Evolutionary conservation across 306 rosid species (phyloP).

Genomic region (Ormosia semicastrata): DNA sequence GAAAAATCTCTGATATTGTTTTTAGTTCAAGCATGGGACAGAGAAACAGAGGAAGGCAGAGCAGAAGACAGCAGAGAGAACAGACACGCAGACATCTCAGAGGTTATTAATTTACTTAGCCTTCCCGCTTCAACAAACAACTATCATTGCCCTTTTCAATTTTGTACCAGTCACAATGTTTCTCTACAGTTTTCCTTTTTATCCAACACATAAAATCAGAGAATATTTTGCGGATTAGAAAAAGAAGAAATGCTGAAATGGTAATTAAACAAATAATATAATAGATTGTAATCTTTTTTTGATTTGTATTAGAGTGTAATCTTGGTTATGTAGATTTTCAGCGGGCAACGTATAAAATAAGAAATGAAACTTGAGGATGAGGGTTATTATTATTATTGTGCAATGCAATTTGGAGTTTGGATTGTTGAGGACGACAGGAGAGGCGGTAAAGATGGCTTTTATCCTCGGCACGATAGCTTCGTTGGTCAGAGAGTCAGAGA

Average conservation of each 20-base stretch:
- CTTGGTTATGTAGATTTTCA: background rate
- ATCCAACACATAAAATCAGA: background rate
- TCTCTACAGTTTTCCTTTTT: background rate
- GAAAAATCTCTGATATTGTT: background rate
- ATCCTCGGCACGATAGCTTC: slow-evolving; percentile 21
- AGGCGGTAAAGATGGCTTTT: background rate
- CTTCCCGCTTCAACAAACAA: slow-evolving; percentile 45
- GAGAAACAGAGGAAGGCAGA: slow-evolving; percentile 33
- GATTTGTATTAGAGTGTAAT: background rate
- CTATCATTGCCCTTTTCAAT: slow-evolving; percentile 42
- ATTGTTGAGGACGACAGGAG: background rate
- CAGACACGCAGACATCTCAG: slow-evolving; percentile 18
- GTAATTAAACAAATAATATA: background rate
- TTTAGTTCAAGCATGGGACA: slow-evolving; percentile 2
- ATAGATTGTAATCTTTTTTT: background rate
- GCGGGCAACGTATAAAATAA: background rate
- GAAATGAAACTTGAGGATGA: slow-evolving; percentile 20
- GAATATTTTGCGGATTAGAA: background rate
- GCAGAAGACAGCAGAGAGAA: background rate
- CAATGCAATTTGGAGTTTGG: background rate
- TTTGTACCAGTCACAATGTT: slow-evolving; percentile 23
- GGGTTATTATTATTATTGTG: background rate
- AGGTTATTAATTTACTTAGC: slow-evolving; percentile 28
- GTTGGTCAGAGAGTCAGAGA: slow-evolving; percentile 46
- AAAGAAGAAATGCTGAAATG: background rate